A percentile compares a stretch with the other conserved stretches of the same genome.
phyloP scores from a whole-genome alignment of 768 basidiomycete genomes.

The Termitomyces heimii region DNA sequence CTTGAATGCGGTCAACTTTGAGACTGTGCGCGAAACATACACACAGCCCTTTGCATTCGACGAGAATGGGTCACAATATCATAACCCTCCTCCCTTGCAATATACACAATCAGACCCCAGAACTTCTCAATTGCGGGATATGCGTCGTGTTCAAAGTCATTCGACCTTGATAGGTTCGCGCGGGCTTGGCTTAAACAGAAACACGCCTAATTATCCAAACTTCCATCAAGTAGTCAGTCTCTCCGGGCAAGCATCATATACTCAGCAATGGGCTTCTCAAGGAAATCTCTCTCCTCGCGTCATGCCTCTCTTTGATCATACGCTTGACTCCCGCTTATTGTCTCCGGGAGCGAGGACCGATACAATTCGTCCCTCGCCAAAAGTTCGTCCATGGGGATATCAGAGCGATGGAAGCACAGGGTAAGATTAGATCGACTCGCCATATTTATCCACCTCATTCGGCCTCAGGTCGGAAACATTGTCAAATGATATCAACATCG shows the following conservation, averaged over 20 bases:
- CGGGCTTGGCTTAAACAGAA: neutral
- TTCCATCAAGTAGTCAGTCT: slow-evolving; percentile 4
- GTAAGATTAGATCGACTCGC: slow-evolving; percentile 7
- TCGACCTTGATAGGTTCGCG: slow-evolving; percentile 15
- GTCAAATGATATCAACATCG: slow-evolving; percentile 11
- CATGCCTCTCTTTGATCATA: slow-evolving; percentile 1
- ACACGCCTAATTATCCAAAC: slow-evolving; percentile 1
- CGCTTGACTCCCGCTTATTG: slow-evolving; percentile 4
- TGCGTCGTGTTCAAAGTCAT: slow-evolving; percentile 21
- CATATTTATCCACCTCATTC: neutral
- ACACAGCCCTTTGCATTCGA: slow-evolving; percentile 3
- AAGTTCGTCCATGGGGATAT: slow-evolving; percentile 16
- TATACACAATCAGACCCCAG: slow-evolving; percentile 6
- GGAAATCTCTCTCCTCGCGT: slow-evolving; percentile 7
- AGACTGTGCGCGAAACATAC: slow-evolving; percentile 5
- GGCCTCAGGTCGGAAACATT: slow-evolving; percentile 11
- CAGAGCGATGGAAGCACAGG: slow-evolving; percentile 19
- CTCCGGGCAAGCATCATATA: slow-evolving; percentile 5
- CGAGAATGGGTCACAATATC: neutral
- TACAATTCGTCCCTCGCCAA: slow-evolving; percentile 6
- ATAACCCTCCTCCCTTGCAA: neutral
- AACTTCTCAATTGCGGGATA: slow-evolving; percentile 12
- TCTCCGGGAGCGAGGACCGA: slow-evolving; percentile 7
- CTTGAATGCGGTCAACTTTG: slow-evolving; percentile 1
- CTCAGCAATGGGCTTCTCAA: slow-evolving; percentile 8